Evolutionary conservation across 441 rosid species (phyloP), one percentile per base, ranked within the genome.

Genomic region (Flueggea neowawraea): DNA sequence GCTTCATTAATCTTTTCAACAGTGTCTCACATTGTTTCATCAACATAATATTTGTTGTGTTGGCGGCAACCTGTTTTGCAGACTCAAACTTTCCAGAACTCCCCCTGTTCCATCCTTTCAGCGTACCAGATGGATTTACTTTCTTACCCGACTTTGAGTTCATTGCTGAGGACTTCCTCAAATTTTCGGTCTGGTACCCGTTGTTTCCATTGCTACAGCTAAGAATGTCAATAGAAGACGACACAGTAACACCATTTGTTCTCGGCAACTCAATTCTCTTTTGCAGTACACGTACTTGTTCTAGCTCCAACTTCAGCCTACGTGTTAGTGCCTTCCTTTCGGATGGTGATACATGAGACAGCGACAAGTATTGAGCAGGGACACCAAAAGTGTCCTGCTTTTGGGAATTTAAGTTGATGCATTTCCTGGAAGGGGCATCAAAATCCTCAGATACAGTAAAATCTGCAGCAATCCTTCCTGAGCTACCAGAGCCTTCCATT

Each of bases 11-110:
- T 12, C 81, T 77, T 48, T 54, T 74, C 60, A 89, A 78, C 75
- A 94, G 69, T 32, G 73, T 58, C 68, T 81, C 90, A 64, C 96
- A 94, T 54, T 84, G 91, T 75, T 89, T 84, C 96, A 90, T 81
- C 70, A 78, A 33, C 66, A 68, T 58, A 44, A 62, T 67, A 73
- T 73, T 58, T 68, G 69, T 58, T 16, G 73, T 67, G 11, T 72
- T 54, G 10, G 71, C 70, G 48, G 82, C 54, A 65, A 65, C 50
- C 47, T 55, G 64, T 69, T 66, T 66, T 58, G 68, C 54, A 72
- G 63, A 59, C 69, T 75, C 68, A 62, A 50, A 67, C 75, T 66
- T 65, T 55, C 74, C 73, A 75, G 62, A 53, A 68, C 69, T 53
- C 69, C 69, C 75, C 72, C 85, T 76, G 77, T 84, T 33, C 66